Conservation (phyloP, 306 rosid genomes). For the Bauhinia variegata region DNA sequence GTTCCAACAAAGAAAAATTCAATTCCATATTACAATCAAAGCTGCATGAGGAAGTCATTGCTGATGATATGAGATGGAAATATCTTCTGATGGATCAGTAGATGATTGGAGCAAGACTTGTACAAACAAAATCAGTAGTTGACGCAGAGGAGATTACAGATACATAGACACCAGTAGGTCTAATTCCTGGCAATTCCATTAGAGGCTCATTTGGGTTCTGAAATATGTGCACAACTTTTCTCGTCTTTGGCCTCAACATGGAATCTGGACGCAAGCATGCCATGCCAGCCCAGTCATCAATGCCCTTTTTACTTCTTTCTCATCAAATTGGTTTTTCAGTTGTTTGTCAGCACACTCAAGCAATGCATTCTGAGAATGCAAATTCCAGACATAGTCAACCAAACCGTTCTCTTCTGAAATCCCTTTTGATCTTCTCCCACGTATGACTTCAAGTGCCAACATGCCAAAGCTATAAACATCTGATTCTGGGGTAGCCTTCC, state of each 20-base stretch:
- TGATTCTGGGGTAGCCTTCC: constrained; percentile 55
- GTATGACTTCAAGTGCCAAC: constrained; percentile 61
- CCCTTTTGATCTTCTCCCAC: constrained; percentile 58
- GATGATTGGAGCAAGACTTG: neutral
- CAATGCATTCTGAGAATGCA: constrained; percentile 41
- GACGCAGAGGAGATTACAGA: constrained; percentile 45
- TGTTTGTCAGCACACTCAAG: constrained; percentile 50
- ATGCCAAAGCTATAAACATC: constrained; percentile 64
- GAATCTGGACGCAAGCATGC: constrained; percentile 60
- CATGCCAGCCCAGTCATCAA: constrained; percentile 64
- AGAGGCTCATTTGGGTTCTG: constrained; percentile 51
- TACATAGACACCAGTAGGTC: constrained; percentile 48
- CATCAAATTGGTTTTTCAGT: constrained; percentile 37
- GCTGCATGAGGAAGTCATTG: neutral
- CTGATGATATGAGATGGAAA: constrained; percentile 1
- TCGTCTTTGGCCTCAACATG: constrained; percentile 50
- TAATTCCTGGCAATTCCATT: constrained; percentile 42
- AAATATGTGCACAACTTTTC: constrained; percentile 56
- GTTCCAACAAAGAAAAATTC: too few species aligned
- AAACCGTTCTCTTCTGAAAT: constrained; percentile 46
- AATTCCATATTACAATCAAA: too few species aligned
- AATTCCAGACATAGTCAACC: constrained; percentile 55
- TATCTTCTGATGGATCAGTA: constrained; percentile 17
- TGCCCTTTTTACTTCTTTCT: constrained; percentile 48
- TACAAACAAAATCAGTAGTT: constrained; percentile 31